phyloP scores from a whole-genome alignment of 108 stramenopile species.

The Cyclotella choctawhatcheeana region DNA sequence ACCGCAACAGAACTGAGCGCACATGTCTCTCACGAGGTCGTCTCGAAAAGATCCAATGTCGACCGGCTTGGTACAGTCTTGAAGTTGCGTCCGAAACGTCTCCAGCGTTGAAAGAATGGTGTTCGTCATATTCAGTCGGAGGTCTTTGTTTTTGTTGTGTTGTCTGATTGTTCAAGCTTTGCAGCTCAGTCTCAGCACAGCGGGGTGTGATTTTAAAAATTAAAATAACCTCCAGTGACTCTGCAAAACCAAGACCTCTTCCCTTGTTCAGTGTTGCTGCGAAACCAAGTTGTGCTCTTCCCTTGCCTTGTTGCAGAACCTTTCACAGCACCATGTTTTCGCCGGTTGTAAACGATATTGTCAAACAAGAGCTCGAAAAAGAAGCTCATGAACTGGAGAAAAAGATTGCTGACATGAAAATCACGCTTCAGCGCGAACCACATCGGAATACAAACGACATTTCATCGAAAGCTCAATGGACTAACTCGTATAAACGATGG shows the following conservation, averaged over 20 bases:
- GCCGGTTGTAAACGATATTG: conserved; percentile 14
- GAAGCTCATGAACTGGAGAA: conserved; percentile 2
- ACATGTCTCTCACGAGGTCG: conserved; percentile 2
- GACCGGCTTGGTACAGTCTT: background rate
- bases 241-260: too few relatives aligned
- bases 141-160: background rate
- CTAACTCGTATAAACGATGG: conserved; percentile 12
- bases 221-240: too few relatives aligned
- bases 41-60: conserved; percentile 17
- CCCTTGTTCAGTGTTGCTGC: too few relatives aligned
- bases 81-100: conserved; percentile 11
- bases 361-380: conserved; percentile 13
- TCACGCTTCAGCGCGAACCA: background rate
- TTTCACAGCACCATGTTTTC: background rate
- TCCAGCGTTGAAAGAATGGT: background rate
- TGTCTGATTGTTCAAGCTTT: background rate
- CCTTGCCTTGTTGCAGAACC: too few relatives aligned
- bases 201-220: background rate
- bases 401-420: conserved; percentile 9
- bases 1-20: background rate
- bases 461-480: background rate
- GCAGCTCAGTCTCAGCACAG: too few relatives aligned
- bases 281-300: too few relatives aligned
- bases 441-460: background rate
- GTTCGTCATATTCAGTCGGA: too few relatives aligned